Conservation (phyloP, 2,329 filamentous ascomycete species). For the Teratosphaeriaceae sp. region DNA sequence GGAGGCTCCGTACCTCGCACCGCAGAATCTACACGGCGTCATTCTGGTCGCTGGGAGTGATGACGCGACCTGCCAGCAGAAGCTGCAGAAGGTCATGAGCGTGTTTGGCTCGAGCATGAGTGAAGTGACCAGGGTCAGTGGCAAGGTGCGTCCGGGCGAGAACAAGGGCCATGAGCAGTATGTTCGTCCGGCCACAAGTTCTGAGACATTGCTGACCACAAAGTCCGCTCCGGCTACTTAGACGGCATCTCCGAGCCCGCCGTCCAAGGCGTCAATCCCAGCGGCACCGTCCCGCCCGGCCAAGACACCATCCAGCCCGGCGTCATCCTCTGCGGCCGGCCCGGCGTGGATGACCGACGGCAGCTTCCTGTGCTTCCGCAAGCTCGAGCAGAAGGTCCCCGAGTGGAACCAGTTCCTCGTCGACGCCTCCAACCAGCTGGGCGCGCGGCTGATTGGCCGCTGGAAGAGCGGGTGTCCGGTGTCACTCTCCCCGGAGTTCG, state of each 20-base stretch:
- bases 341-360: conserved; percentile 39
- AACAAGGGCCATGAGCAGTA: conserved; percentile 35
- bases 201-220: background rate
- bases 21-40: conserved; percentile 32
- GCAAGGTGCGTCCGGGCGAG: conserved; percentile 30
- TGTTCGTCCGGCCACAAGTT: conserved; percentile 8
- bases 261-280: conserved; percentile 24
- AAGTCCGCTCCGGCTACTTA: conserved; percentile 36
- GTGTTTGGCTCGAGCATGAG: conserved; percentile 25
- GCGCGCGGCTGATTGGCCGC: conserved; percentile 38
- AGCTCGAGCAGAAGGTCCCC: conserved; percentile 39
- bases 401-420: conserved; percentile 39
- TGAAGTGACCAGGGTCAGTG: conserved; percentile 27
- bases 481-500: conserved; percentile 17
- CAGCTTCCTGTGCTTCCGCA: conserved; percentile 40
- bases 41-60: conserved; percentile 31
- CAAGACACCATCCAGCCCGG: conserved; percentile 30
- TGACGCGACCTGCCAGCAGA: conserved; percentile 20
- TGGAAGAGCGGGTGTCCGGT: conserved; percentile 33
- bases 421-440: conserved; percentile 30
- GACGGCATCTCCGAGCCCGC: conserved; percentile 39
- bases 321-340: conserved; percentile 32
- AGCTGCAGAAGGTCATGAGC: conserved; percentile 25
- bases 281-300: conserved; percentile 22
- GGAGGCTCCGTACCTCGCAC: conserved; percentile 24